These are phyloP conservation scores for Sphaerostilbella broomeana DNA, from an alignment of 2,329 filamentous ascomycete genomes.

Conservation along the genomic window DNA sequence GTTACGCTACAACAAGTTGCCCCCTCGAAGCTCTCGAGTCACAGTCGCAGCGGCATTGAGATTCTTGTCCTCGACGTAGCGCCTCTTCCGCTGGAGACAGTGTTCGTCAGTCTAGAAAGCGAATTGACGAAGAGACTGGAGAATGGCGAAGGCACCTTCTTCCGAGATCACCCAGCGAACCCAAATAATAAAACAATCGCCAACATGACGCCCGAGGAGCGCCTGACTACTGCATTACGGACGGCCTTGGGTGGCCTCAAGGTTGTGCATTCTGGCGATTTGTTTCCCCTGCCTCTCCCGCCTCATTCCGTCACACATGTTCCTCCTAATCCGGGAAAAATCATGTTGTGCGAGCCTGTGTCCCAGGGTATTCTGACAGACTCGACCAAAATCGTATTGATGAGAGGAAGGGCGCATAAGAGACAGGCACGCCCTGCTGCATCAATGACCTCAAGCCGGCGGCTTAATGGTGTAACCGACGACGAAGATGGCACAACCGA, in stretches of 20 bases:
- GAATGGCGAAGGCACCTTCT: constrained; percentile 77
- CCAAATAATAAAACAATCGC: constrained; percentile 32
- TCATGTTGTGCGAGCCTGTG: constrained; percentile 91
- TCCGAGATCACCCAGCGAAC: constrained; percentile 51
- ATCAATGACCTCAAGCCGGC: constrained; percentile 35
- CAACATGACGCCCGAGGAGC: constrained; percentile 43
- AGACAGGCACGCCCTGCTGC: constrained; percentile 45
- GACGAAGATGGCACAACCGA: constrained; percentile 81
- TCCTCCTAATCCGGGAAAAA: constrained; percentile 75
- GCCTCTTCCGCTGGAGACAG: constrained; percentile 71
- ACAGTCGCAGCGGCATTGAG: constrained; percentile 73
- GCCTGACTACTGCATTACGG: constrained; percentile 60
- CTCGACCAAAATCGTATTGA: constrained; percentile 76
- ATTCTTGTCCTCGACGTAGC: constrained; percentile 75
- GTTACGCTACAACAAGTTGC: constrained; percentile 65
- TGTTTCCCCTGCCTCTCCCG: constrained; percentile 69
- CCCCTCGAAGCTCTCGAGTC: constrained; percentile 66
- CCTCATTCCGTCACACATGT: constrained; percentile 84
- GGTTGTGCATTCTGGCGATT: constrained; percentile 77
- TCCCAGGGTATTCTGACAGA: constrained; percentile 75
- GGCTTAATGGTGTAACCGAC: constrained; percentile 51
- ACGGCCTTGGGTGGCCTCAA: constrained; percentile 65
- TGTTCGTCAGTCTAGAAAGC: constrained; percentile 81
- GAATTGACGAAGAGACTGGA: constrained; percentile 74
- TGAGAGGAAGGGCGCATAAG: constrained; percentile 51